Conservation (phyloP, 768 basidiomycete species). For the Lyophyllum semitale region DNA sequence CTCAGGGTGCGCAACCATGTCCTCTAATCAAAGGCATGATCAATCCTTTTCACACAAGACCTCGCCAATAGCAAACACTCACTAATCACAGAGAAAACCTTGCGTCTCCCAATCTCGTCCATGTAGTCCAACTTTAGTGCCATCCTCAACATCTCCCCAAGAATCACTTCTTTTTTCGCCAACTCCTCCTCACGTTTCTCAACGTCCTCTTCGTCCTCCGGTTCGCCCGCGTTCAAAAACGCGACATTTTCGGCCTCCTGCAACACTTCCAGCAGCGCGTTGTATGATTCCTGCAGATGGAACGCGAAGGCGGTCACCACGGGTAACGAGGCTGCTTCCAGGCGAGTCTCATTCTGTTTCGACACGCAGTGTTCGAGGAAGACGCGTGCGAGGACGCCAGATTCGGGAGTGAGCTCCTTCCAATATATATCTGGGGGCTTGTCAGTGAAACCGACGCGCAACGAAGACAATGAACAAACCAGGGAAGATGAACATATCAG, state of each 20-base stretch:
- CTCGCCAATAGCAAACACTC: slow-evolving; percentile 32
- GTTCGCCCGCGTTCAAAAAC: slow-evolving; percentile 30
- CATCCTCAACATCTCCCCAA: slow-evolving; percentile 80
- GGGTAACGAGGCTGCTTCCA: slow-evolving; percentile 74
- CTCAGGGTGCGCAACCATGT: slow-evolving; percentile 84
- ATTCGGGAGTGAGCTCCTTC: slow-evolving; percentile 74
- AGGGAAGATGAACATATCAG: slow-evolving; percentile 72
- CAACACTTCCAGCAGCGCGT: slow-evolving; percentile 46
- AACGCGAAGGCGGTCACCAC: slow-evolving; percentile 93
- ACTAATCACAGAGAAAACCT: slow-evolving; percentile 89
- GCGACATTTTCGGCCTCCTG: slow-evolving; percentile 41
- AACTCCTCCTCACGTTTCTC: slow-evolving; percentile 59
- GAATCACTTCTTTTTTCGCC: slow-evolving; percentile 68
- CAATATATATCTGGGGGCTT: slow-evolving; percentile 66
- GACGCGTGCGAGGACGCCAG: slow-evolving; percentile 79
- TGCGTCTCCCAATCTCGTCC: slow-evolving; percentile 92
- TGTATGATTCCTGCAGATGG: slow-evolving; percentile 79
- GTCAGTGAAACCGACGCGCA: background rate
- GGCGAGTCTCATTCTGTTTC: slow-evolving; percentile 58
- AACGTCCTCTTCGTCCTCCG: slow-evolving; percentile 44
- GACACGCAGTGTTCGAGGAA: slow-evolving; percentile 81
- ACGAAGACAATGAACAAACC: slow-evolving; percentile 44
- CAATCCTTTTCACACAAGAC: background rate
- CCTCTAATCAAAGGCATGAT: slow-evolving; percentile 44
- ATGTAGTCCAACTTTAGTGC: slow-evolving; percentile 86